Evolutionary conservation across 192 early-diverging fungal species (phyloP).

Genomic region (Backusella mclennaniae): DNA sequence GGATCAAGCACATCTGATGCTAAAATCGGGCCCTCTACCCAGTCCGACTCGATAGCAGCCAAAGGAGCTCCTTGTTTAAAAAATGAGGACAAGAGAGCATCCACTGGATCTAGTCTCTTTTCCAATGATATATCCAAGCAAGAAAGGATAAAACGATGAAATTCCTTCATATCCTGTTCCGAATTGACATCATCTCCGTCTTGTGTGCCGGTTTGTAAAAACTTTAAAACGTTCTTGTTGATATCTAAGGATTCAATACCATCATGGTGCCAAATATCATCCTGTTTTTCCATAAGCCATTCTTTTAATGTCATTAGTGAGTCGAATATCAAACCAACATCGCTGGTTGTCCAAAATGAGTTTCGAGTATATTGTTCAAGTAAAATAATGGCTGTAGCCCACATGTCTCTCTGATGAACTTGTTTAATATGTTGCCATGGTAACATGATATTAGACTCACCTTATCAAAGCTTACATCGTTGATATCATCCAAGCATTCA

Average conservation of each 20-base stretch:
- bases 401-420: conserved; percentile 44
- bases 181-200: neutral
- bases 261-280: conserved; percentile 35
- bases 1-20: conserved; percentile 40
- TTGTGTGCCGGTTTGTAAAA: conserved; percentile 31
- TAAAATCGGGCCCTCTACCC: conserved; percentile 36
- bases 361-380: conserved; percentile 47
- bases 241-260: conserved; percentile 40
- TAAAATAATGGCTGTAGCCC: conserved; percentile 57
- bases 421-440: neutral
- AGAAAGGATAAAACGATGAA: conserved; percentile 24
- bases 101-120: conserved; percentile 18
- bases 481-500: conserved; percentile 16
- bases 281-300: conserved; percentile 23
- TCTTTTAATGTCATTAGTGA: conserved; percentile 41
- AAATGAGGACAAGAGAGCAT: conserved; percentile 39
- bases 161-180: conserved; percentile 14
- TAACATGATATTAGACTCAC: neutral
- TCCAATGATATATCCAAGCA: conserved; percentile 30
- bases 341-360: conserved; percentile 54
- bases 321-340: conserved; percentile 46
- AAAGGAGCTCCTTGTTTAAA: neutral
- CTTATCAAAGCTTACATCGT: conserved; percentile 1
- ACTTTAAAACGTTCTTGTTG: conserved; percentile 38
- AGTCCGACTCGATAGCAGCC: conserved; percentile 17